Evolutionary conservation across 2,329 filamentous ascomycete genomes (phyloP), one percentile per base, ranked within the genome.

Genomic region (Ophiostoma angusticollis): DNA sequence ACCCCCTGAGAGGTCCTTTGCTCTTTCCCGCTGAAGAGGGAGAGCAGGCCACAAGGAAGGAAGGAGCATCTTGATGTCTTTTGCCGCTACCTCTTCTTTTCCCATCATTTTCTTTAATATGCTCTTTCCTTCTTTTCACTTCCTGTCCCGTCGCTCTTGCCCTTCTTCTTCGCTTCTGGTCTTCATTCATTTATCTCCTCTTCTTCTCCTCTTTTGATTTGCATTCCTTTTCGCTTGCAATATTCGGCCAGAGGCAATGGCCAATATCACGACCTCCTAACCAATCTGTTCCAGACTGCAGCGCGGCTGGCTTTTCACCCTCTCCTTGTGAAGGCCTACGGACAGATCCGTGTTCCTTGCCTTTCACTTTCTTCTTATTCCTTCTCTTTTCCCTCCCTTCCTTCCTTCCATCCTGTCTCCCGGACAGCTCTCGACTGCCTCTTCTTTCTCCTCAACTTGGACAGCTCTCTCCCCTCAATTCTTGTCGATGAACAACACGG

Each of bases 31-130:
- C 14, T 24, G 18, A 33, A 34, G 31, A 33, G 29, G 17, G 30
- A 17, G 7, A 9, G 23, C 22, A 14, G 30, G 22, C 12, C 37
- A 31, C 22, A 38, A 38, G 37, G 35, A 35, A 31, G 30, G 40
- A 38, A 42, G 40, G 40, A 21, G 21, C 31, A 25, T 40, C 39
- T 40, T 23, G 32, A 32, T 23, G n/a, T 24, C 25, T 24, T 31
- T 17, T 40, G 37, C 31, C 37, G 31, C 31, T 40, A 25, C 31
- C 35, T 34, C 31, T 35, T 31, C 23, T 25, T 32, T 32, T 27
- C 27, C 31, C 23, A 16, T 29, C 30, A 18, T n/a, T 30, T 31
- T 18, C 5, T 31, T 28, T 13, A 13, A 5, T 13, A 13, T 23
- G 14, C 35, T 24, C 23, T 30, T 30, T 16, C 9, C 21, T 39